Conservation (phyloP, 495 filamentous ascomycete species). For the Aspergillus campestris region DNA sequence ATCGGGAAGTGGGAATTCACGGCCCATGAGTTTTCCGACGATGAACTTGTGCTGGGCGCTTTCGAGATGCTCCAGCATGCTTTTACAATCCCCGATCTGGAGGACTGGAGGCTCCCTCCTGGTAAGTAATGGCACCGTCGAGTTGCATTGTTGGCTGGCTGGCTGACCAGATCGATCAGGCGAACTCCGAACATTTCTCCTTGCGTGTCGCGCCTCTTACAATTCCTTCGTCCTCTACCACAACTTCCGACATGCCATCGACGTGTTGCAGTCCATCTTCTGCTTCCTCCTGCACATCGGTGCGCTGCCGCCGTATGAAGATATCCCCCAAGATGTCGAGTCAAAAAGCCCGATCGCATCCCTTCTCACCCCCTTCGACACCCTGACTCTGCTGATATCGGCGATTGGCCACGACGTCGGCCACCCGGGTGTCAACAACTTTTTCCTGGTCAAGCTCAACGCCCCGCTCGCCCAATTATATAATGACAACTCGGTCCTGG, state of each 20-base stretch:
- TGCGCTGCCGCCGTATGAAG: constrained; percentile 58
- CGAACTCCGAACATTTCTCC: constrained; percentile 68
- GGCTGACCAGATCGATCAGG: constrained; percentile 15
- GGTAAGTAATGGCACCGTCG: constrained; percentile 38
- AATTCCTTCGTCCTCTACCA: constrained; percentile 97
- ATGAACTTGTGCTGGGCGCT: constrained; percentile 75
- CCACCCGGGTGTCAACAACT: constrained; percentile 96
- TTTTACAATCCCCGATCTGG: constrained; percentile 69
- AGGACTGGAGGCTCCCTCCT: constrained; percentile 66
- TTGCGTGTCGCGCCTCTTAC: constrained; percentile 80
- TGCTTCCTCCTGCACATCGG: constrained; percentile 82
- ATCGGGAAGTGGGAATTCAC: constrained; percentile 82
- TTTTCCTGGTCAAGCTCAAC: constrained; percentile 86
- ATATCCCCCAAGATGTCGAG: constrained; percentile 14
- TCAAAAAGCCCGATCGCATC: constrained; percentile 55
- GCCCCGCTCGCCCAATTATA: constrained; percentile 95
- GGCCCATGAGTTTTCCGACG: constrained; percentile 80
- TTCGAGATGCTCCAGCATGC: constrained; percentile 84
- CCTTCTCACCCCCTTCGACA: constrained; percentile 75
- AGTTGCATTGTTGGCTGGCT: background rate
- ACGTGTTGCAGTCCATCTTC: constrained; percentile 91
- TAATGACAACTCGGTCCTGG: constrained; percentile 93
- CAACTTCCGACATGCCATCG: constrained; percentile 94
- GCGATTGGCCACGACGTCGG: constrained; percentile 97
- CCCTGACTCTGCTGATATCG: constrained; percentile 80